Conservation (phyloP, 768 basidiomycete genomes). For the Trametes punicea region DNA sequence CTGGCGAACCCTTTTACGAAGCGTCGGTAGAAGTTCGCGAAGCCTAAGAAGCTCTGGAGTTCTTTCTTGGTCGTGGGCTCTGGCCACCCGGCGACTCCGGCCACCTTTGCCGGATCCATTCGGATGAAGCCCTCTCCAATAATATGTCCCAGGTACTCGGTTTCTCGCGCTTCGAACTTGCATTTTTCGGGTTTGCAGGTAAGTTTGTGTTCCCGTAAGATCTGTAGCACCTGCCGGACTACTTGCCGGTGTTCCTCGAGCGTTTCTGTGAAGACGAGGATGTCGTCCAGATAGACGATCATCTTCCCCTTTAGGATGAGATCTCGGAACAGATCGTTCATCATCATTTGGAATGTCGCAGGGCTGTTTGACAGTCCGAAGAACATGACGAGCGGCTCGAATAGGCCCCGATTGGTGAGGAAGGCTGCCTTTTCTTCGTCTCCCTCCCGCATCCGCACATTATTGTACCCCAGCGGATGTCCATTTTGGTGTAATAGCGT, state of each 20-base stretch:
- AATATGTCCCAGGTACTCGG: constrained; percentile 34
- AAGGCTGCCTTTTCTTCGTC: constrained; percentile 45
- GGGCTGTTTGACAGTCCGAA: constrained; percentile 36
- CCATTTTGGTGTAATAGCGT: constrained; percentile 28
- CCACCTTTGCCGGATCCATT: constrained; percentile 37
- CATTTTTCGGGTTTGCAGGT: constrained; percentile 39
- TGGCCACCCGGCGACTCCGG: too few species aligned
- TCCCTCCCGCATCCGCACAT: too few species aligned
- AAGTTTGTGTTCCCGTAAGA: constrained; percentile 31
- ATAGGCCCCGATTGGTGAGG: constrained; percentile 34
- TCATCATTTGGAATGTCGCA: constrained; percentile 36
- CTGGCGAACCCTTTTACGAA: constrained; percentile 30
- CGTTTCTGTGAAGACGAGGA: constrained; percentile 15
- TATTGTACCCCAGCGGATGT: constrained; percentile 32
- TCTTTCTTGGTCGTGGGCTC: constrained; percentile 16
- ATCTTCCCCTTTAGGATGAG: constrained; percentile 34
- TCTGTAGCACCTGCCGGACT: constrained; percentile 26
- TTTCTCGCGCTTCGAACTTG: constrained; percentile 23
- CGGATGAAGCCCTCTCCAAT: constrained; percentile 18
- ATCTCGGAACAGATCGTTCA: constrained; percentile 33
- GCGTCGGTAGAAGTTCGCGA: constrained; percentile 31
- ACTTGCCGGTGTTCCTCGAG: constrained; percentile 17
- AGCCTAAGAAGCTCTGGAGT: constrained; percentile 28
- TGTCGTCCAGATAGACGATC: constrained; percentile 41
- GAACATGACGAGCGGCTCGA: constrained; percentile 40